Evolutionary conservation across 352 stramenopile species (phyloP).

Genomic region (Phytophthora quininea): DNA sequence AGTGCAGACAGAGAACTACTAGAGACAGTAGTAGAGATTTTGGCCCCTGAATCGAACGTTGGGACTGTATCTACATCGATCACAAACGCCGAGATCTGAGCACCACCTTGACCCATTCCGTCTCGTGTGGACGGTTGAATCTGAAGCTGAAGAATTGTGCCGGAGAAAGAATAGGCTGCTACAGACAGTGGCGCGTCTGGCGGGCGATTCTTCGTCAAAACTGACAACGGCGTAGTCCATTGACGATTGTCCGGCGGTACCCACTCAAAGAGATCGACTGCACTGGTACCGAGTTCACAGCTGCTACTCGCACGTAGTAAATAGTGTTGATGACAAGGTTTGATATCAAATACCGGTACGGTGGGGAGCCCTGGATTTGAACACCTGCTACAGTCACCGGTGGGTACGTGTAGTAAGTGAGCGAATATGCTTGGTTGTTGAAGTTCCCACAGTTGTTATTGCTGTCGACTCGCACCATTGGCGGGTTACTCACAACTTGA

Average conservation of each 20-base stretch:
- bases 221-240: slow-evolving; percentile 86
- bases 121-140: slow-evolving; percentile 74
- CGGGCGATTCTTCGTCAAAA: slow-evolving; percentile 81
- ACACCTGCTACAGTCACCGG: slow-evolving; percentile 57
- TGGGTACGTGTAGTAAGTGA: slow-evolving; percentile 66
- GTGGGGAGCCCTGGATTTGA: slow-evolving; percentile 76
- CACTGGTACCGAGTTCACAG: slow-evolving; percentile 88
- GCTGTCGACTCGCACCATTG: slow-evolving; percentile 33
- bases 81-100: slow-evolving; percentile 62
- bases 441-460: slow-evolving; percentile 53
- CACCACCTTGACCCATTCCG: slow-evolving; percentile 52
- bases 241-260: slow-evolving; percentile 90
- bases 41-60: slow-evolving; percentile 71
- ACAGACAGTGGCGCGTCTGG: slow-evolving; percentile 75
- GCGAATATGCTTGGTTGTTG: slow-evolving; percentile 46
- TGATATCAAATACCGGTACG: slow-evolving; percentile 83
- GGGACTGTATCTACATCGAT: slow-evolving; percentile 73
- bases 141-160: slow-evolving; percentile 72
- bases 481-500: slow-evolving; percentile 12
- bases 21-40: slow-evolving; percentile 39
- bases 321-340: slow-evolving; percentile 62
- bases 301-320: slow-evolving; percentile 94
- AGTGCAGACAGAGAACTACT: slow-evolving; percentile 48
- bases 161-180: slow-evolving; percentile 61
- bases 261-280: slow-evolving; percentile 83